Conservation (phyloP, 2,329 filamentous ascomycete species). For the Clonostachys chloroleuca region DNA sequence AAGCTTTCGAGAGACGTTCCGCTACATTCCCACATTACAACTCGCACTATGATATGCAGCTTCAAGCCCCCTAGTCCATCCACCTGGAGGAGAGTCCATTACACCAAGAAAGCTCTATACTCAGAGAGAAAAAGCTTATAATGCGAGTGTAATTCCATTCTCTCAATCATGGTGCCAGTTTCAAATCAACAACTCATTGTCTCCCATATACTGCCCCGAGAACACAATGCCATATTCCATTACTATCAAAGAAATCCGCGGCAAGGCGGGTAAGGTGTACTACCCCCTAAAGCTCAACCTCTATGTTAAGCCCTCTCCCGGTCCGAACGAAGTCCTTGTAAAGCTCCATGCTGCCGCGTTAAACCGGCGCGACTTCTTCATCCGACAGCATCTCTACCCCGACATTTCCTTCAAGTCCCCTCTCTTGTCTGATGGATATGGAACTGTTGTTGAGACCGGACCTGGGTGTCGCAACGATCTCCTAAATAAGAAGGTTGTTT, state of each 20-base stretch:
- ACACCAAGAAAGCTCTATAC: too few species aligned
- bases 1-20: too few species aligned
- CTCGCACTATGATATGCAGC: too few species aligned
- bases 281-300: slow-evolving; percentile 53
- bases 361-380: slow-evolving; percentile 94
- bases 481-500: slow-evolving; percentile 65
- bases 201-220: too few species aligned
- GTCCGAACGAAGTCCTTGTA: slow-evolving; percentile 68
- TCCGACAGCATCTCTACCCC: slow-evolving; percentile 88
- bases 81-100: too few species aligned
- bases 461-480: slow-evolving; percentile 26
- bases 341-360: slow-evolving; percentile 75
- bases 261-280: slow-evolving; percentile 85
- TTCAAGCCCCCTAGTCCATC: too few species aligned
- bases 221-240: slow-evolving; percentile 18
- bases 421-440: slow-evolving; percentile 78
- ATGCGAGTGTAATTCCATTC: too few species aligned
- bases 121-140: too few species aligned
- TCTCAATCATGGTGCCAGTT: too few species aligned
- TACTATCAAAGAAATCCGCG: slow-evolving; percentile 62
- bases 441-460: slow-evolving; percentile 65
- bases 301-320: slow-evolving; percentile 57
- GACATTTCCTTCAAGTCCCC: slow-evolving; percentile 75
- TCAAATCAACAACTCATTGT: too few species aligned
- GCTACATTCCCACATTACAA: too few species aligned